Evolutionary conservation across 306 rosid genomes (phyloP), one percentile per base, ranked within the genome.

Genomic region (Prosopis cineraria): DNA sequence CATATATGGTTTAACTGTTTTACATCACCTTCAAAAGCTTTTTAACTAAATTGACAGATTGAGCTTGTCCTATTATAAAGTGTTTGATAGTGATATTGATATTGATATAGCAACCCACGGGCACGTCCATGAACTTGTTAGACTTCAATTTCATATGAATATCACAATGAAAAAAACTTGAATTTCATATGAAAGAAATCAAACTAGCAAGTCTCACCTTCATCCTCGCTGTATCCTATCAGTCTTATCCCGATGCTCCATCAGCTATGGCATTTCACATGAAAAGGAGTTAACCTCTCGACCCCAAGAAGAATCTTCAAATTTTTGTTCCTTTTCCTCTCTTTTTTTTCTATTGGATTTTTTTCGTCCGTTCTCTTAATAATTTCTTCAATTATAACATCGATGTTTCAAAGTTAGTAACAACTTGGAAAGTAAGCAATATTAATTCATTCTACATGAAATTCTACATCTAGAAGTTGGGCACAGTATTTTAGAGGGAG

Each of bases 1-100:
- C 8, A 13, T 29, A 43, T 40, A 67, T 39, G 52, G n/a, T 67
- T 67, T 67, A 67, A 22, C 72, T 22, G 72, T 67, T 12, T 41
- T 22, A 74, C 40, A 43, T 83, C 64, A 48, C 9, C 62, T 72
- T 84, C 83, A 53, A n/a, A 22, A 75, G 8, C 72, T 88, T 88
- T 87, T 64, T 10, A 50, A 72, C 77, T 76, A 85, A 76, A 83
- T 72, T 62, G 87, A 91, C 83, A 44, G 20, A 62, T 39, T 60
- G 59, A 74, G 48, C 31, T 69, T 82, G 86, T 83, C 89, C 73
- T 74, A 73, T 81, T 81, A 68, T 70, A 83, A 85, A 76, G 86
- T 59, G 83, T 74, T 66, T 67, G 88, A 86, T 1, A 68, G 85
- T 83, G 93, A 89, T 83, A 81, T 79, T 43, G 72, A 79, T 40